phyloP scores from a whole-genome alignment of 2,329 filamentous ascomycete genomes.

The Diaporthe citri region DNA sequence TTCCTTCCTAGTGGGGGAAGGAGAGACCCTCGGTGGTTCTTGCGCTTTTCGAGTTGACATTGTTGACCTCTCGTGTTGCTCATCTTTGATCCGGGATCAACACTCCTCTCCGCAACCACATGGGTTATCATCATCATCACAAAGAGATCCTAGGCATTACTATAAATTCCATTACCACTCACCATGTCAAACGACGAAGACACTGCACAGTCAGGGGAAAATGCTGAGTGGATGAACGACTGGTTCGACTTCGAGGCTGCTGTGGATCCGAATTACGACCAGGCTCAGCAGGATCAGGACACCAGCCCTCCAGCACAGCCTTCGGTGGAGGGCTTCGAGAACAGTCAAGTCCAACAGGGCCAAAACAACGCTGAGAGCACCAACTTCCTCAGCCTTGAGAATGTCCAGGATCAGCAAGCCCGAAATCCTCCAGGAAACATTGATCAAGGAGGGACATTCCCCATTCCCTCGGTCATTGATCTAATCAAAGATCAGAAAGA shows the following conservation, averaged over 20 bases:
- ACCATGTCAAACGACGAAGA: neutral
- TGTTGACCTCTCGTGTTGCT: neutral
- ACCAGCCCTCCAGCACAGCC: neutral
- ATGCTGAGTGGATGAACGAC: too few species aligned
- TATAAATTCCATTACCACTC: neutral
- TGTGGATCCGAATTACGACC: neutral
- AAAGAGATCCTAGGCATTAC: neutral
- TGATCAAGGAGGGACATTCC: neutral
- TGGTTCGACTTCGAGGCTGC: too few species aligned
- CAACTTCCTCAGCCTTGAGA: neutral
- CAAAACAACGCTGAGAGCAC: neutral
- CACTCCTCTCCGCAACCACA: neutral
- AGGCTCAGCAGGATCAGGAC: neutral
- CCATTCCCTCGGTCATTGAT: neutral
- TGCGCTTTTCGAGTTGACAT: neutral
- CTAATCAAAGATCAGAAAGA: neutral
- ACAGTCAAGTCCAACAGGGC: too few species aligned
- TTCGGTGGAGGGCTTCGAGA: too few species aligned
- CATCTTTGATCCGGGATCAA: neutral
- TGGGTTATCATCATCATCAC: neutral
- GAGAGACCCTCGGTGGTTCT: neutral
- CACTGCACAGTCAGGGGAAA: neutral
- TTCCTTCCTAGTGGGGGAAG: neutral
- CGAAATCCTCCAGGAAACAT: neutral
- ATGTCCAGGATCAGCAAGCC: neutral